A percentile compares a stretch with the other conserved stretches of the same genome.
phyloP scores from a whole-genome alignment of 164 flowering plant species.

The Aristolochia fimbriata region DNA sequence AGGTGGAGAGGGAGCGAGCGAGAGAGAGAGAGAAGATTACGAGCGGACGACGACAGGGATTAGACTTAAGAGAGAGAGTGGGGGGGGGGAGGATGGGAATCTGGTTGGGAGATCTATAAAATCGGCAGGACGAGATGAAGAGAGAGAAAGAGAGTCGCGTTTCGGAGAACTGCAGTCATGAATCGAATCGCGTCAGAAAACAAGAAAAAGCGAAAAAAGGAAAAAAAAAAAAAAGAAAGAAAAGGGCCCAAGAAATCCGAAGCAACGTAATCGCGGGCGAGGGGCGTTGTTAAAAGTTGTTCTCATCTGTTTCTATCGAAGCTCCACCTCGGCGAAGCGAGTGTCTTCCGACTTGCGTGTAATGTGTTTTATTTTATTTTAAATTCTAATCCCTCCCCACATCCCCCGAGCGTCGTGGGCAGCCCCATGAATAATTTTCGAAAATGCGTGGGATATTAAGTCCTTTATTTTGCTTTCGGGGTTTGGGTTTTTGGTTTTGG shows the following conservation, averaged over 20 bases:
- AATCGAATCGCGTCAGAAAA: constrained; percentile 15
- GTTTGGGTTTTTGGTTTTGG: background rate
- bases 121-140: constrained; percentile 5
- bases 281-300: background rate
- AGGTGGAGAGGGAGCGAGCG: background rate
- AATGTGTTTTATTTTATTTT: constrained; percentile 1
- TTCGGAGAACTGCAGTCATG: constrained; percentile 8
- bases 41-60: background rate
- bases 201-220: constrained; percentile 4
- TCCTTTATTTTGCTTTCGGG: no score
- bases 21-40: background rate
- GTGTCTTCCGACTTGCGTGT: background rate
- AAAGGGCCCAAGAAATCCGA: constrained; percentile 3
- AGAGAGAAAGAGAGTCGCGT: constrained; percentile 7
- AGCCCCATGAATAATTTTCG: background rate
- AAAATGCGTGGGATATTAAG: background rate
- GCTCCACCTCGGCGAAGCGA: background rate
- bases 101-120: constrained; percentile 2
- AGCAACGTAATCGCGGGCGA: constrained; percentile 7
- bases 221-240: constrained; percentile 3
- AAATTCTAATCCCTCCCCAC: no score
- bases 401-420: constrained; percentile 14
- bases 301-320: constrained; percentile 1
- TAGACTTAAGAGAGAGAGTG: background rate
- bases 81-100: background rate